These are phyloP conservation scores for Fistulinella prunicolor DNA, from an alignment of 768 basidiomycete genomes.

Conservation along the genomic window DNA sequence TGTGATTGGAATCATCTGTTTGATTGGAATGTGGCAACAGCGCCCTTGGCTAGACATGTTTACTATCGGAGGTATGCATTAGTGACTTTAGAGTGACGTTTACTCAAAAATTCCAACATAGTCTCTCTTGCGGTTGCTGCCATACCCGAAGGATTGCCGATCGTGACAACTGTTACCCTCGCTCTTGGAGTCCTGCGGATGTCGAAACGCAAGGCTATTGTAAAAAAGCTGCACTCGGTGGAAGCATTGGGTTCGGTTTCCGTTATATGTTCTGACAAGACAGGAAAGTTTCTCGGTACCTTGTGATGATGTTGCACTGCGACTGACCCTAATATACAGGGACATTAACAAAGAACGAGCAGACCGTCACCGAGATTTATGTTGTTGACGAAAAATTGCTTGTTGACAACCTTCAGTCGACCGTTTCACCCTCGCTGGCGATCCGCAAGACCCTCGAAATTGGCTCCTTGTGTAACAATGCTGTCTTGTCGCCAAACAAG, in stretches of 20 bases:
- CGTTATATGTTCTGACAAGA: conserved; percentile 98
- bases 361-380: conserved; percentile 89
- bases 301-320: not conserved
- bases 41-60: conserved; percentile 97
- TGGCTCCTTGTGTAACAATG: conserved; percentile 90
- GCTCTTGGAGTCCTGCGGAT: conserved; percentile 92
- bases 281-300: conserved; percentile 53
- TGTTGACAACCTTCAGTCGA: conserved; percentile 49
- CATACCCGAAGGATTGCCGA: conserved; percentile 94
- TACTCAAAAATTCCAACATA: conserved; percentile 32
- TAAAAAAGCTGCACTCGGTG: conserved; percentile 94
- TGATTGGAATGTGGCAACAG: conserved; percentile 83
- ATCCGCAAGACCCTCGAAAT: conserved; percentile 74
- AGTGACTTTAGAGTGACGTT: not conserved
- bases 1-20: conserved; percentile 90
- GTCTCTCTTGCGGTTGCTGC: conserved; percentile 98
- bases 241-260: conserved; percentile 92
- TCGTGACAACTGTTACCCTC: conserved; percentile 95
- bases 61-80: conserved; percentile 85
- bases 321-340: conserved; percentile 38
- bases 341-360: conserved; percentile 93
- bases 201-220: conserved; percentile 93
- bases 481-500: conserved; percentile 59
- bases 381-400: conserved; percentile 77
- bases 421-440: conserved; percentile 56